phyloP scores from a whole-genome alignment of 2,329 filamentous ascomycete genomes.

The Trichoderma afroharzianum region DNA sequence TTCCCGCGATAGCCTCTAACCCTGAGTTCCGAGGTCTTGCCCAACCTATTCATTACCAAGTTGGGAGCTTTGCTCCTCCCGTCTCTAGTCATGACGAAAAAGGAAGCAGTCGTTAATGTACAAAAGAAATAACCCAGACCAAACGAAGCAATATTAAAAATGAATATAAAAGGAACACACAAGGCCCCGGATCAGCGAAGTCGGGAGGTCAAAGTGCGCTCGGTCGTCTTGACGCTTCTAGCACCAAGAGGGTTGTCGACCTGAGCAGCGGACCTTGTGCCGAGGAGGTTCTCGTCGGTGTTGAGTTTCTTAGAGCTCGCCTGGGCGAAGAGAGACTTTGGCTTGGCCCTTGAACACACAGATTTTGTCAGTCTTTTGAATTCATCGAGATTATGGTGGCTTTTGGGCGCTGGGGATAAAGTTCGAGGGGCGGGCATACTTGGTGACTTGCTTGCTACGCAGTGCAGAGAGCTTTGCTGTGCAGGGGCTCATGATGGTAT shows the following conservation, averaged over 20 bases:
- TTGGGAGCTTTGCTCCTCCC: not conserved
- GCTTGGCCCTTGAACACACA: slow-evolving; percentile 51
- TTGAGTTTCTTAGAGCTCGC: slow-evolving; percentile 59
- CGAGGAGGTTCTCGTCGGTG: slow-evolving; percentile 35
- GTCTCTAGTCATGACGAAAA: not conserved
- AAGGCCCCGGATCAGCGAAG: slow-evolving; percentile 5
- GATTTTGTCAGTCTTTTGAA: not conserved
- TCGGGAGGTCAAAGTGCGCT: slow-evolving; percentile 13
- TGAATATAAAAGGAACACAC: not conserved
- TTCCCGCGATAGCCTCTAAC: not conserved
- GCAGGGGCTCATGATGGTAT: slow-evolving; percentile 84
- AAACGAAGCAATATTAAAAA: not conserved
- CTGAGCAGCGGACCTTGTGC: slow-evolving; percentile 22
- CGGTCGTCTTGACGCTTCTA: slow-evolving; percentile 27
- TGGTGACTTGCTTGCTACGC: slow-evolving; percentile 75
- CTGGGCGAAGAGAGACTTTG: slow-evolving; percentile 65
- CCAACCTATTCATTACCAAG: too few species aligned
- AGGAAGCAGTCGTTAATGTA: not conserved
- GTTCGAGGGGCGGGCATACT: slow-evolving; percentile 49
- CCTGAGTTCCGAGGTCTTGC: not conserved
- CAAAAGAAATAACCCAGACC: not conserved
- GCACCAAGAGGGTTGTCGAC: slow-evolving; percentile 42
- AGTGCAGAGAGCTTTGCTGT: slow-evolving; percentile 77
- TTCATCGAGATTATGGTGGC: not conserved
- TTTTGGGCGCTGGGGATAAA: not conserved